Evolutionary conservation across 2,329 filamentous ascomycete genomes (phyloP).

Genomic region (Plenodomus lindquistii): DNA sequence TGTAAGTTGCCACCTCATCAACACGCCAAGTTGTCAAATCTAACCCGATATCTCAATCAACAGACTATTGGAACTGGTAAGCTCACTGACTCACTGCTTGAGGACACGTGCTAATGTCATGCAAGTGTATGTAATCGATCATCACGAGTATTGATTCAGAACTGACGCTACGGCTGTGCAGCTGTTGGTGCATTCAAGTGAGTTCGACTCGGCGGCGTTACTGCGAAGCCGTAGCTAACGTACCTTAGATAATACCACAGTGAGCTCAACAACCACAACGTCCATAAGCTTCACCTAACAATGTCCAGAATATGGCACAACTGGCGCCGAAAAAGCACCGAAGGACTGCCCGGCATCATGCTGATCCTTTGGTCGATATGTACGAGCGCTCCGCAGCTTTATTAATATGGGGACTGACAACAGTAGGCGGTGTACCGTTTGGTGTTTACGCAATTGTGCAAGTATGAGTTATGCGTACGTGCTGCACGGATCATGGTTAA

Average conservation of each 20-base stretch:
- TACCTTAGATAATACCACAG: constrained; percentile 39
- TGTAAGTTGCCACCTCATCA: constrained; percentile 26
- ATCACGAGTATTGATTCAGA: not conserved
- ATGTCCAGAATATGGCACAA: constrained; percentile 61
- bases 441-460: constrained; percentile 58
- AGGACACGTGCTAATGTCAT: constrained; percentile 12
- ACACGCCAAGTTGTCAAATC: not conserved
- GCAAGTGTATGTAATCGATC: constrained; percentile 23
- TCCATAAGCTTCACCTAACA: constrained; percentile 11
- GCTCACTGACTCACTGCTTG: constrained; percentile 1
- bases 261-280: constrained; percentile 25
- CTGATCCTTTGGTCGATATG: constrained; percentile 67
- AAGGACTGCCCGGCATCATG: constrained; percentile 64
- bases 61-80: constrained; percentile 47
- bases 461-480: constrained; percentile 27
- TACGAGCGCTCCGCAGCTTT: constrained; percentile 19
- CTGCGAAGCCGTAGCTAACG: constrained; percentile 14
- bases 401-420: constrained; percentile 1
- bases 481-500: not conserved
- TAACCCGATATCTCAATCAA: not conserved
- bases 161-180: constrained; percentile 10
- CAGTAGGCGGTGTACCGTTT: constrained; percentile 50
- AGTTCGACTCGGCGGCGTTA: constrained; percentile 1
- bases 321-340: constrained; percentile 63
- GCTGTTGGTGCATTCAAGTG: constrained; percentile 50